A percentile compares a stretch with the other conserved stretches of the same genome.
Evolutionary conservation across 177 flowering plant genomes (phyloP).

Genomic region (Vitis hybrid): DNA sequence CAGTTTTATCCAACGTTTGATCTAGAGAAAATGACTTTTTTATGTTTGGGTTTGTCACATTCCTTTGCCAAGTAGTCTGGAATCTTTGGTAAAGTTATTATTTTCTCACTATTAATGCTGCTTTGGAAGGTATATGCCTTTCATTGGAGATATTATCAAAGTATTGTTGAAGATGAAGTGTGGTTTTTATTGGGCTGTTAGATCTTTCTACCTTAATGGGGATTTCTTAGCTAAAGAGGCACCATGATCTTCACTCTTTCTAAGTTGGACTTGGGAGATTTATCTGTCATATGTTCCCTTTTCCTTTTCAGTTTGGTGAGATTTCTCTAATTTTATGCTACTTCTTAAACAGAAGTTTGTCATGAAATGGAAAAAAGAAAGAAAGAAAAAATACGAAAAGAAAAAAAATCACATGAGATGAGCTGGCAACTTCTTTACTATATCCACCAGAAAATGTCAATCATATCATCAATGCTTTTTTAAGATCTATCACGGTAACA

Average conservation of each 20-base stretch:
- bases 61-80: neutral
- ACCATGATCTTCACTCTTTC: neutral
- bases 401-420: too few relatives aligned
- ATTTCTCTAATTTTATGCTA: too few relatives aligned
- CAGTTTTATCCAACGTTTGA: neutral
- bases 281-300: neutral
- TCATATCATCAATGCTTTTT: too few relatives aligned
- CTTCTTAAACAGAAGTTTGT: too few relatives aligned
- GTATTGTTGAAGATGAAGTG: neutral
- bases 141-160: neutral
- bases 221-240: neutral
- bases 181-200: neutral
- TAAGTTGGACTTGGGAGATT: neutral
- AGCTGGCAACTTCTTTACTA: too few relatives aligned
- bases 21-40: neutral
- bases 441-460: too few relatives aligned
- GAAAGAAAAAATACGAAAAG: too few relatives aligned
- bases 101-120: neutral
- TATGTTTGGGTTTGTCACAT: neutral
- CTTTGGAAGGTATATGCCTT: neutral
- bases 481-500: too few relatives aligned
- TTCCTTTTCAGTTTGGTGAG: too few relatives aligned
- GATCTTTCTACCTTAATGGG: neutral
- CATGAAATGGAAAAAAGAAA: too few relatives aligned
- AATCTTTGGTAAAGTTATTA: neutral